phyloP scores from a whole-genome alignment of 2,329 filamentous ascomycete genomes.

The Fusarium sambucinum region DNA sequence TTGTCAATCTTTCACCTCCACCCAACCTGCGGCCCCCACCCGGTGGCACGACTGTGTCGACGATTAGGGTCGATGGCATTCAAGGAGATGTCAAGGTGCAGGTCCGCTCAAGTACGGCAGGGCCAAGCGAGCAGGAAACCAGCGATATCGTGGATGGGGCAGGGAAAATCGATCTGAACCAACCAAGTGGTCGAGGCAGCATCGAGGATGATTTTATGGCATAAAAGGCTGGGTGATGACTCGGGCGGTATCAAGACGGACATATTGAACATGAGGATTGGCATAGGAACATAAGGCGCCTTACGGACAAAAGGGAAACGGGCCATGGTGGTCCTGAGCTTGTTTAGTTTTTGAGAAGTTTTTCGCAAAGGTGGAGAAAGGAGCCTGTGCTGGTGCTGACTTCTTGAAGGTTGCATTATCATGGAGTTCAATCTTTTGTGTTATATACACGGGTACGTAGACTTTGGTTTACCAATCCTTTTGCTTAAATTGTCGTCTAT shows the following conservation, averaged over 20 bases:
- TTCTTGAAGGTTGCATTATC: conserved; percentile 1
- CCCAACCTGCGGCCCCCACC: conserved; percentile 55
- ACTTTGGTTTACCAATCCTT: not conserved
- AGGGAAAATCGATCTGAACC: conserved; percentile 56
- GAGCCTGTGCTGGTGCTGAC: not conserved
- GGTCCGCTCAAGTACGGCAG: conserved; percentile 55
- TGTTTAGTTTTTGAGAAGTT: not conserved
- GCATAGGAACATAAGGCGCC: not conserved
- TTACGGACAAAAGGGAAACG: not conserved
- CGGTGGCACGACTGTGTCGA: conserved; percentile 55
- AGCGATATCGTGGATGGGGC: conserved; percentile 59
- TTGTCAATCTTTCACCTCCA: conserved; percentile 62
- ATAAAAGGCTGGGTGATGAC: conserved; percentile 26
- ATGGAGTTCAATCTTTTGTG: not conserved
- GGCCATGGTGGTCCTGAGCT: not conserved
- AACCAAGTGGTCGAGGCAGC: conserved; percentile 48
- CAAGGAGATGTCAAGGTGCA: conserved; percentile 68
- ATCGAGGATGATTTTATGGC: conserved; percentile 62
- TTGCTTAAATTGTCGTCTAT: not conserved
- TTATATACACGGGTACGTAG: not conserved
- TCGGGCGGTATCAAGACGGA: not conserved
- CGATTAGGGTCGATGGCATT: conserved; percentile 67
- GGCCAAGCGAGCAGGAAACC: conserved; percentile 47
- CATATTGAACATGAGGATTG: not conserved
- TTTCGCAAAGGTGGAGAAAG: not conserved